Conservation (phyloP, 2,329 filamentous ascomycete genomes). For the Hawksworthiomyces lignivorus region DNA sequence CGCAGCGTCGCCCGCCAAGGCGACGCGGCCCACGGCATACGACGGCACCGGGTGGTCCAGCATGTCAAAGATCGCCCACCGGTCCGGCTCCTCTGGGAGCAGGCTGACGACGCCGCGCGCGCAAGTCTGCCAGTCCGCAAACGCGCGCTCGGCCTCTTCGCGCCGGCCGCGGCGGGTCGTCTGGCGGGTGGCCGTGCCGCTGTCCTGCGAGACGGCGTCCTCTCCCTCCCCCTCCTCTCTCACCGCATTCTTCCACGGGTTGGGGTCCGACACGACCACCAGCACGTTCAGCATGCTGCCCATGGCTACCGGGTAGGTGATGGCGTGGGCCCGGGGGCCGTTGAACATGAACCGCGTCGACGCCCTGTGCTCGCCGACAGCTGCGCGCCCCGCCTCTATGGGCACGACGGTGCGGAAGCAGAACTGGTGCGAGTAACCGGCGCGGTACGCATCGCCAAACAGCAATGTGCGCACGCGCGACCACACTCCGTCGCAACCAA, state of each 20-base stretch:
- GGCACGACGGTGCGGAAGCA: conserved; percentile 56
- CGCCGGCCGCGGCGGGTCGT: conserved; percentile 29
- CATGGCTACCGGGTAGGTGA: conserved; percentile 55
- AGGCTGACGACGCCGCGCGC: conserved; percentile 30
- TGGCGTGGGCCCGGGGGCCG: conserved; percentile 47
- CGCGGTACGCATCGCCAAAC: conserved; percentile 35
- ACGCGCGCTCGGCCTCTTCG: conserved; percentile 32
- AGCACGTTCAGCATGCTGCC: conserved; percentile 49
- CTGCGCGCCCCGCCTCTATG: conserved; percentile 44
- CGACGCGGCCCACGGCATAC: conserved; percentile 36
- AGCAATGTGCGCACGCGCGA: conserved; percentile 45
- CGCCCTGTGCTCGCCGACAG: conserved; percentile 42
- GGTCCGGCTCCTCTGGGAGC: conserved; percentile 40
- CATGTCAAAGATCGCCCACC: conserved; percentile 50
- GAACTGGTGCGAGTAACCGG: conserved; percentile 49
- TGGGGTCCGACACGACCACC: conserved; percentile 33
- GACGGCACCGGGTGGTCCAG: conserved; percentile 34
- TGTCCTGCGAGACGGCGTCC: conserved; percentile 5
- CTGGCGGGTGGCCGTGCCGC: conserved; percentile 19
- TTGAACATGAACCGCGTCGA: conserved; percentile 47
- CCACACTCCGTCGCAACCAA: conserved; percentile 60
- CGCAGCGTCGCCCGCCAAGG: conserved; percentile 48
- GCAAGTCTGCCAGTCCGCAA: conserved; percentile 32
- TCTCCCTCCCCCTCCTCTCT: no score
- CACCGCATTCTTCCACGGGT: conserved; percentile 24